Conservation (phyloP, 2,329 filamentous ascomycete species). For the Fusarium sp. region DNA sequence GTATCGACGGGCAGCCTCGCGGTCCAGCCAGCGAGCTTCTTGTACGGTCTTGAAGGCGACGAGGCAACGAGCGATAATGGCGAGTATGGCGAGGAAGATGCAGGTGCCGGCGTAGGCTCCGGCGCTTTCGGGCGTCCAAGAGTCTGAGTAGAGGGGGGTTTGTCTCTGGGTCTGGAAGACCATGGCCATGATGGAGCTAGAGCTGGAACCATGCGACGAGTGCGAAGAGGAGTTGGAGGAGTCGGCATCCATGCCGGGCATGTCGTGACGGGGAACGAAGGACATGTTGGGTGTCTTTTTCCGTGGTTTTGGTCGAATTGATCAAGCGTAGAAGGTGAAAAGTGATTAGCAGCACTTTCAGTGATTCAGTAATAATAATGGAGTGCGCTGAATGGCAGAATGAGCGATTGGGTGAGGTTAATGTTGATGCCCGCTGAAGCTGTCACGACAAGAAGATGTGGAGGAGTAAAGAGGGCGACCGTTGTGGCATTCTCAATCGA, state of each 20-base stretch:
- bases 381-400: not conserved
- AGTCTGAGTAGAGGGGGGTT: conserved; percentile 67
- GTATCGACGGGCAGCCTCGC: conserved; percentile 80
- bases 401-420: not conserved
- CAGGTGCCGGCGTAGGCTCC: conserved; percentile 89
- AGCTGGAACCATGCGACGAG: conserved; percentile 19
- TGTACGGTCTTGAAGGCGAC: conserved; percentile 77
- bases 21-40: conserved; percentile 74
- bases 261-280: conserved; percentile 41
- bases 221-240: conserved; percentile 22
- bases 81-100: conserved; percentile 87
- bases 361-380: not conserved
- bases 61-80: conserved; percentile 75
- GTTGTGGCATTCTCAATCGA: not conserved
- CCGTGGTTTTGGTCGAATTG: not conserved
- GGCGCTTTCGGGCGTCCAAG: conserved; percentile 78
- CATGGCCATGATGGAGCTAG: conserved; percentile 55
- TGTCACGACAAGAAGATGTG: not conserved
- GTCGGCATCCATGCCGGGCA: conserved; percentile 37
- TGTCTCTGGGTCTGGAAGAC: conserved; percentile 69
- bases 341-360: not conserved
- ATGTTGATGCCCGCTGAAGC: not conserved
- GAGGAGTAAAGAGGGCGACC: not conserved
- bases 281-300: conserved; percentile 23
- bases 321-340: too few relatives aligned